Evolutionary conservation across 2,329 filamentous ascomycete species (phyloP), one percentile per base, ranked within the genome.

Genomic region (Penicillium fuscoglaucum): DNA sequence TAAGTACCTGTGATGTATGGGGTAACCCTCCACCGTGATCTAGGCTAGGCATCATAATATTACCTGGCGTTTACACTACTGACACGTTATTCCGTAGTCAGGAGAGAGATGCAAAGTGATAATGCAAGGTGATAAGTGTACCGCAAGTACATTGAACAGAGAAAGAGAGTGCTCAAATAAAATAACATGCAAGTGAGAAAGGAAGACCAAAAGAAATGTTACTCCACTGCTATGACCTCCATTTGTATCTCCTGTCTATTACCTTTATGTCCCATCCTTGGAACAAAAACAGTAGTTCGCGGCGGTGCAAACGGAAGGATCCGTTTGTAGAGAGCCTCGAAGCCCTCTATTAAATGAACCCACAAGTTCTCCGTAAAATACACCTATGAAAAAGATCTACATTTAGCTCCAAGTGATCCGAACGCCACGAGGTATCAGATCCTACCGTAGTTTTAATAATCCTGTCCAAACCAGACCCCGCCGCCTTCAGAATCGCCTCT

Each of bases 371-470:
- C 52, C 6, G n/a, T 41, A 29, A 49, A 24, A 24, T 48, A 55
- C 9, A 55, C 35, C 44, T 49, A 15, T 33, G 12, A 8, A 29
- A 17, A 28, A n/a, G 3, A 40, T 37, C 2, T 17, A 46, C 12
- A 13, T n/a, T 46, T 44, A 46, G 50, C 29, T 12, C 10, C 15
- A 53, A 35, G 39, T 4, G 3, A 33, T 8, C 9, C 2, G 2
- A 44, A n/a, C 21, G n/a, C 7, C 6, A 17, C 5, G 4, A 13
- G 21, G 7, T 21, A 2, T 19, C n/a, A 28, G 26, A 19, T 5
- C 52, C 28, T 48, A 54, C 52, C 43, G 52, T 54, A 41, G 43
- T 48, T 31, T 54, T 54, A 17, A 54, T 19, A 33, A 54, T 19
- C 33, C 52, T 29, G 10, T 31, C 43, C 24, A 40, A 28, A 28